Conservation (phyloP, 768 basidiomycete species). For the Lactarius tabidus region DNA sequence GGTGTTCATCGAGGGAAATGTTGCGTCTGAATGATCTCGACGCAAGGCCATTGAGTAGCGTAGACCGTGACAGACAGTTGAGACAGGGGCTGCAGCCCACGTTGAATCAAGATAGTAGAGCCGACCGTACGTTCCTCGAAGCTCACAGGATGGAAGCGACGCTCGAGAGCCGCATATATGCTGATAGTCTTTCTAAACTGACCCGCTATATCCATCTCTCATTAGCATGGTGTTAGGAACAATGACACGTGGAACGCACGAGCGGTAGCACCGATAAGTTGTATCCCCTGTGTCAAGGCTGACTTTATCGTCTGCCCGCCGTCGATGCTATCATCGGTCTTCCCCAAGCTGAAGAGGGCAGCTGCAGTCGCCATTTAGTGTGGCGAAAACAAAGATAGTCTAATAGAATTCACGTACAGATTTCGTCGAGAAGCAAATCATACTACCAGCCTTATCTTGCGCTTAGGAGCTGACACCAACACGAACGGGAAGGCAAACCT, state of each 20-base stretch:
- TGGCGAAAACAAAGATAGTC: neutral
- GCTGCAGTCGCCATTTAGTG: conserved; percentile 37
- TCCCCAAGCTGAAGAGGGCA: conserved; percentile 82
- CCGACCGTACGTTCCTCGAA: conserved; percentile 89
- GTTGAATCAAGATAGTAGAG: conserved; percentile 79
- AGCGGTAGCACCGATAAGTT: conserved; percentile 89
- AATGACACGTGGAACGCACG: conserved; percentile 42
- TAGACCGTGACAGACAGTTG: no score
- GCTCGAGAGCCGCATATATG: conserved; percentile 87
- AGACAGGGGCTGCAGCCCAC: conserved; percentile 77
- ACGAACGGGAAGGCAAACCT: conserved; percentile 41
- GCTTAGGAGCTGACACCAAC: conserved; percentile 18
- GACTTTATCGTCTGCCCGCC: conserved; percentile 94
- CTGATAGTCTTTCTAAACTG: conserved; percentile 90
- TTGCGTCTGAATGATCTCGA: no score
- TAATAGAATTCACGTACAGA: conserved; percentile 55
- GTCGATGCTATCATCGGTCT: conserved; percentile 88
- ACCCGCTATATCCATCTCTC: conserved; percentile 46
- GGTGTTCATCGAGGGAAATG: no score
- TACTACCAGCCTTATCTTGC: conserved; percentile 53
- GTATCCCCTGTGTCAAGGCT: conserved; percentile 79
- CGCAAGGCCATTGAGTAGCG: no score
- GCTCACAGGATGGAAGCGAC: conserved; percentile 85
- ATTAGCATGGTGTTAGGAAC: neutral
- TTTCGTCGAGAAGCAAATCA: conserved; percentile 93